phyloP scores from a whole-genome alignment of 257 asterid species.

The Solanum ossicruentum region DNA sequence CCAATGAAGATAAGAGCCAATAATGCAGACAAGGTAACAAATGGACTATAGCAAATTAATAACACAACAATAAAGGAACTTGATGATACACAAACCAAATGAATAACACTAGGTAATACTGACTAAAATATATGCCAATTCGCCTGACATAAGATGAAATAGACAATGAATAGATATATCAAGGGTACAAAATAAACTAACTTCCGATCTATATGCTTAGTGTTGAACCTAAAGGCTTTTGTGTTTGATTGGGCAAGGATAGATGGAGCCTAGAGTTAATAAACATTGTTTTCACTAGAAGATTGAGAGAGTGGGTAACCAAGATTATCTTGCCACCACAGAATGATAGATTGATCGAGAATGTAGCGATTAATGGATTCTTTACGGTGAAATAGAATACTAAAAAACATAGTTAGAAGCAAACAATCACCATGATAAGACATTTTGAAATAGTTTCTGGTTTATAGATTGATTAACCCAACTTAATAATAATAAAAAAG shows the following conservation, averaged over 20 bases:
- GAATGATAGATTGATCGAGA: background rate
- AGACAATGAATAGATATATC: no score
- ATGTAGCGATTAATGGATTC: background rate
- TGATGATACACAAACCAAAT: no score
- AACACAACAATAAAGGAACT: no score
- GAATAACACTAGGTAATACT: no score
- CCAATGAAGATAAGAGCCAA: no score
- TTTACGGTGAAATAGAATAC: background rate
- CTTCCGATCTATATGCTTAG: background rate
- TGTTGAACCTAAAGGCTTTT: background rate
- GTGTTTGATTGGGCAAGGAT: background rate
- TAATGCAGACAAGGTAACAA: no score
- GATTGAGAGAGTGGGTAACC: background rate
- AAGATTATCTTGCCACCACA: background rate
- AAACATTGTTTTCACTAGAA: background rate
- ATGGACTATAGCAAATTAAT: no score
- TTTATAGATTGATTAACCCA: background rate
- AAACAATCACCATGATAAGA: background rate
- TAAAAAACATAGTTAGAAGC: background rate
- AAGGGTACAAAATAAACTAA: no score
- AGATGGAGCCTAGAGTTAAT: background rate
- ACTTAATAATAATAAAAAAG: background rate
- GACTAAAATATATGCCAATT: no score
- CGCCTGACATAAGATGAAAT: no score
- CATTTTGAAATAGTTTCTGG: background rate